phyloP scores from a whole-genome alignment of 768 basidiomycete genomes.

The Xanthoconium stramineum region DNA sequence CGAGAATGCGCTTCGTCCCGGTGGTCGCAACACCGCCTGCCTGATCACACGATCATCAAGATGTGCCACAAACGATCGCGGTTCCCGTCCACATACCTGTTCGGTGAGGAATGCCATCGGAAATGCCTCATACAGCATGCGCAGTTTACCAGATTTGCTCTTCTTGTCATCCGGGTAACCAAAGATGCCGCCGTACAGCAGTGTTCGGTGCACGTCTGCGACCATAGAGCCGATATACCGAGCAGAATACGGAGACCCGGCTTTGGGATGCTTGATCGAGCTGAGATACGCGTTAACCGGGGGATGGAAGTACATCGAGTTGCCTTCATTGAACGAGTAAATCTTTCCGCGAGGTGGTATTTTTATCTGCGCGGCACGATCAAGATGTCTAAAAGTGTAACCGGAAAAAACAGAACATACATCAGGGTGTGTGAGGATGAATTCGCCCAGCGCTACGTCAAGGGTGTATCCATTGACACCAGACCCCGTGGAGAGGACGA shows the following conservation, averaged over 20 bases:
- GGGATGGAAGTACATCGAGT: conserved; percentile 88
- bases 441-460: conserved; percentile 93
- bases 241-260: conserved; percentile 80
- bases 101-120: conserved; percentile 96
- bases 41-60: conserved; percentile 35
- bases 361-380: conserved; percentile 57
- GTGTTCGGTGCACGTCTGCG: conserved; percentile 93
- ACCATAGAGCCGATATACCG: conserved; percentile 99
- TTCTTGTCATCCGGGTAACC: conserved; percentile 99
- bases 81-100: conserved; percentile 53
- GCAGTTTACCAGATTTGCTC: conserved; percentile 91
- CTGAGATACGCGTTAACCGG: conserved; percentile 81
- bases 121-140: conserved; percentile 95
- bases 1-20: conserved; percentile 89
- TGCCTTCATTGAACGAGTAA: conserved; percentile 99
- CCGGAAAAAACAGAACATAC: conserved; percentile 39
- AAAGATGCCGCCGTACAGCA: conserved; percentile 97
- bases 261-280: conserved; percentile 85
- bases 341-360: conserved; percentile 96
- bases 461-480: conserved; percentile 99
- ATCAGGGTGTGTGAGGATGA: conserved; percentile 97
- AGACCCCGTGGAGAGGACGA: conserved; percentile 90
- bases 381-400: neutral
- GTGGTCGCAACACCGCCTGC: conserved; percentile 97
- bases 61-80: neutral